These are phyloP conservation scores for Hamamelis virginiana DNA, from an alignment of 164 flowering plant species.

Conservation along the genomic window DNA sequence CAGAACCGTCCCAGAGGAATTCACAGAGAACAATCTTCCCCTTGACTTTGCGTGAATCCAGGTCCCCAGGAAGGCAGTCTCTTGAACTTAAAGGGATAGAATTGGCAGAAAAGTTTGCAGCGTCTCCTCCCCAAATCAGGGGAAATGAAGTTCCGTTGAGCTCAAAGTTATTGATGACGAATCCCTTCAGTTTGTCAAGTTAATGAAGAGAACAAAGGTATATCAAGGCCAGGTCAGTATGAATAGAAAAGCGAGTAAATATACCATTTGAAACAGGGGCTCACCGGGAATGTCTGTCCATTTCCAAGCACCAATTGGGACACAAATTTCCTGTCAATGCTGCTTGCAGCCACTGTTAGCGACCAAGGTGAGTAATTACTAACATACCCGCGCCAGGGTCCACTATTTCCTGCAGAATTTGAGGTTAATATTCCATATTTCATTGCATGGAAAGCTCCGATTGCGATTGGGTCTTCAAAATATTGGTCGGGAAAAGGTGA, in stretches of 20 bases:
- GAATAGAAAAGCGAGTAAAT: not conserved
- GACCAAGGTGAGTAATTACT: constrained; percentile 11
- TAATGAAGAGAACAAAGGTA: too few relatives aligned
- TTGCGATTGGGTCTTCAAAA: constrained; percentile 10
- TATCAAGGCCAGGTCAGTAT: constrained; percentile 5
- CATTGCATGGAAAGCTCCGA: constrained; percentile 30
- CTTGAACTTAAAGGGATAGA: not conserved
- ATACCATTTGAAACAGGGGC: not conserved
- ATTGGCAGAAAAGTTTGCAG: constrained; percentile 9
- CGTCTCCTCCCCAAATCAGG: constrained; percentile 21
- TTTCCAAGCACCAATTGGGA: constrained; percentile 19
- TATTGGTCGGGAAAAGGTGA: too few relatives aligned
- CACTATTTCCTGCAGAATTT: constrained; percentile 22
- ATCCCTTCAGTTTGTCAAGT: too few relatives aligned
- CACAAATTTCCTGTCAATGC: constrained; percentile 17
- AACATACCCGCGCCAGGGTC: not conserved
- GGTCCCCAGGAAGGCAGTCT: not conserved
- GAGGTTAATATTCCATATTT: constrained; percentile 18
- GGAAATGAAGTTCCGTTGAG: constrained; percentile 18
- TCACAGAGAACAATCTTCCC: constrained; percentile 51
- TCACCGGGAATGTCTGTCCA: not conserved
- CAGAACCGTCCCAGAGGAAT: constrained; percentile 13
- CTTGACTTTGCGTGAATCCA: constrained; percentile 7
- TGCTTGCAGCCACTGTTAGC: constrained; percentile 24
- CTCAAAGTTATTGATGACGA: constrained; percentile 11